These are phyloP conservation scores for Lactuca saligna DNA, from an alignment of 129 eudicot species.

Conservation along the genomic window DNA sequence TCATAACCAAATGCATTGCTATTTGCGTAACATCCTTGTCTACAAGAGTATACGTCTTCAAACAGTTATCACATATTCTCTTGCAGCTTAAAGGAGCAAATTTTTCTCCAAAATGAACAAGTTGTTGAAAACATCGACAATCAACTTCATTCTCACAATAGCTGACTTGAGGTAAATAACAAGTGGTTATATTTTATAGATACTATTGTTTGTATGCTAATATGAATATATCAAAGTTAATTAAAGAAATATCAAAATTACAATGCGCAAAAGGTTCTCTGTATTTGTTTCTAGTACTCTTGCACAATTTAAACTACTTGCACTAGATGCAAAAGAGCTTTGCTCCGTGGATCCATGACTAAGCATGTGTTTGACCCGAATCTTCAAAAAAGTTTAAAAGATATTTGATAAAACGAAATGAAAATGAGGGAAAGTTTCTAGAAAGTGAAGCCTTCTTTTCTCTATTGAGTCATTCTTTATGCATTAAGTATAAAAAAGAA, in stretches of 20 bases:
- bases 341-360: conserved; percentile 78
- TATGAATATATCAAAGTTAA: conserved; percentile 10
- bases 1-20: conserved; percentile 81
- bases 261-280: conserved; percentile 84
- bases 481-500: no score
- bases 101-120: conserved; percentile 89
- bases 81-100: conserved; percentile 65
- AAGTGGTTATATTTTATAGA: background rate
- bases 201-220: background rate
- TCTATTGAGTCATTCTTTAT: no score
- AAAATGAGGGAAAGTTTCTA: background rate
- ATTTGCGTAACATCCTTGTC: conserved; percentile 79
- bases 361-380: conserved; percentile 92
- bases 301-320: conserved; percentile 47
- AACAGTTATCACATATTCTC: conserved; percentile 89
- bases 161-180: conserved; percentile 59
- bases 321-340: conserved; percentile 47
- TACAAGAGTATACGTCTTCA: conserved; percentile 50
- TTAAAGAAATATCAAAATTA: conserved; percentile 20
- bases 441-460: no score
- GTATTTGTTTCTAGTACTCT: conserved; percentile 77
- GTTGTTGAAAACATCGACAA: conserved; percentile 87
- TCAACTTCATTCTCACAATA: conserved; percentile 94
- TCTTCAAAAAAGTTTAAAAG: conserved; percentile 40
- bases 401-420: no score